A percentile compares a stretch with the other conserved stretches of the same genome.
phyloP scores from a whole-genome alignment of 1,139 yeast species.

The Debaryomyces sp. region DNA sequence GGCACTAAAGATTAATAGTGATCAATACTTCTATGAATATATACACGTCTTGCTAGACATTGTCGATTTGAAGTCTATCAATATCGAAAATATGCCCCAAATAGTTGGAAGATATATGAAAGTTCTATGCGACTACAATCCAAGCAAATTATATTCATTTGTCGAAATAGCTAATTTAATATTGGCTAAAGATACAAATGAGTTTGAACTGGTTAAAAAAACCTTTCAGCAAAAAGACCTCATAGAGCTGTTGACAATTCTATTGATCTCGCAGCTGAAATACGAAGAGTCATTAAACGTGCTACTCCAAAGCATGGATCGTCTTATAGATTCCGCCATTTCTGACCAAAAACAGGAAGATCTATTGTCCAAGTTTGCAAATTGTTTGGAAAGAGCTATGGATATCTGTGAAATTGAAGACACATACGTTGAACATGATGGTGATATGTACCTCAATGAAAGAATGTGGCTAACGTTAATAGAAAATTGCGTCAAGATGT shows the following conservation, averaged over 20 bases:
- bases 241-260: slow-evolving; percentile 34
- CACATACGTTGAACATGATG: slow-evolving; percentile 17
- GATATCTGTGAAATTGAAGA: slow-evolving; percentile 30
- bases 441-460: slow-evolving; percentile 31
- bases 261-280: slow-evolving; percentile 24
- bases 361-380: slow-evolving; percentile 24
- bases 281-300: slow-evolving; percentile 31
- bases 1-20: slow-evolving; percentile 32
- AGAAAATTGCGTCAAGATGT: slow-evolving; percentile 28
- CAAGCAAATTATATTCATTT: slow-evolving; percentile 17
- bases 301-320: slow-evolving; percentile 24
- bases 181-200: slow-evolving; percentile 18
- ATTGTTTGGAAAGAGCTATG: slow-evolving; percentile 38
- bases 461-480: slow-evolving; percentile 43
- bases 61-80: slow-evolving; percentile 6
- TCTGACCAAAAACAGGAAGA: slow-evolving; percentile 12
- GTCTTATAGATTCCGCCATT: slow-evolving; percentile 12
- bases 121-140: slow-evolving; percentile 28
- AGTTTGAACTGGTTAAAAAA: slow-evolving; percentile 17
- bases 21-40: slow-evolving; percentile 28
- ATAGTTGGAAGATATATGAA: slow-evolving; percentile 34
- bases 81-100: slow-evolving; percentile 8
- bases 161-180: slow-evolving; percentile 18
- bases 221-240: slow-evolving; percentile 29
- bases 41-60: slow-evolving; percentile 23